Conservation (phyloP, 2,329 filamentous ascomycete genomes). For the Aspergillus bombycis region DNA sequence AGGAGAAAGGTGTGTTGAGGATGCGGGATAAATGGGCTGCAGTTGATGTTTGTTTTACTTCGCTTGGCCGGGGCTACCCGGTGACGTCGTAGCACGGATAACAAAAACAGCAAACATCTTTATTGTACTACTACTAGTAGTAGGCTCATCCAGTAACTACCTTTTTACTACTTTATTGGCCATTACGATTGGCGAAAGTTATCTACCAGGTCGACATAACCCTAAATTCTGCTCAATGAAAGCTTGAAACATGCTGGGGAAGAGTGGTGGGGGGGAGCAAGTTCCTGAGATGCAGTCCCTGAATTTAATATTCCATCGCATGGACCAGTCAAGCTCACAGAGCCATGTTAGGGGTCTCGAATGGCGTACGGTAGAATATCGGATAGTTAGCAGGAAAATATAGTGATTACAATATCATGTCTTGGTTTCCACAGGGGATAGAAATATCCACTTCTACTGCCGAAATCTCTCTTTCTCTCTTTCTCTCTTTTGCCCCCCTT, state of each 20-base stretch:
- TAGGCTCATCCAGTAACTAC: too few species aligned
- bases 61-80: neutral
- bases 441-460: too few species aligned
- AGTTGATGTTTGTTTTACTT: neutral
- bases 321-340: neutral
- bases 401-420: too few species aligned
- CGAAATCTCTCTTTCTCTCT: too few species aligned
- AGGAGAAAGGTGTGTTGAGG: slow-evolving; percentile 1
- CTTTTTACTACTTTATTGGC: neutral
- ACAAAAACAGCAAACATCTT: neutral
- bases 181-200: neutral
- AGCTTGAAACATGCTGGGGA: neutral
- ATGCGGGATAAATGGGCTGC: neutral
- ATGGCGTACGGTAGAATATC: too few species aligned
- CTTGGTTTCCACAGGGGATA: too few species aligned
- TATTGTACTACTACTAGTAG: too few species aligned
- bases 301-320: neutral
- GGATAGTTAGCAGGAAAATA: too few species aligned
- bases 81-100: slow-evolving; percentile 2
- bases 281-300: neutral
- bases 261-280: neutral
- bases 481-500: too few species aligned
- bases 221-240: neutral
- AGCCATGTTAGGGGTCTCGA: neutral
- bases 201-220: neutral